Conservation (phyloP, 306 rosid genomes). For the Echinosophora koreensis region DNA sequence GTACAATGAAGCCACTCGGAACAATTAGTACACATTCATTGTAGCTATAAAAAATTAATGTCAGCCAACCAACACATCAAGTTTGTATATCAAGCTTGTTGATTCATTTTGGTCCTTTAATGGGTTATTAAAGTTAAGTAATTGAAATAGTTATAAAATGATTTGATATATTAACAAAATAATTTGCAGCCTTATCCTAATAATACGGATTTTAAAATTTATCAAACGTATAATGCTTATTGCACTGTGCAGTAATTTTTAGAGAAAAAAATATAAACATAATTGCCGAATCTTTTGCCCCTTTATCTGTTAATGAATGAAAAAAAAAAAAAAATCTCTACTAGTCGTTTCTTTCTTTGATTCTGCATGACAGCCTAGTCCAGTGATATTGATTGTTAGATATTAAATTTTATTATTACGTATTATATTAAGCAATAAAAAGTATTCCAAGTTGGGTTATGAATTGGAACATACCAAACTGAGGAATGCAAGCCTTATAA, state of each 20-base stretch:
- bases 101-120: not conserved
- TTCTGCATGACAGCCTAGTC: slow-evolving; percentile 46
- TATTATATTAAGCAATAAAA: slow-evolving; percentile 29
- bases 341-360: too few species aligned
- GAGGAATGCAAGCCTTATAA: slow-evolving; percentile 15
- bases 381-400: slow-evolving; percentile 22
- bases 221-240: not conserved
- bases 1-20: too few species aligned
- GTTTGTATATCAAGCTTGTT: not conserved
- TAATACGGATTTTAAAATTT: too few species aligned
- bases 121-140: not conserved
- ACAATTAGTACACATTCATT: not conserved
- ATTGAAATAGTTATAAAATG: not conserved
- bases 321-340: not conserved
- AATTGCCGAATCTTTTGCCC: too few species aligned
- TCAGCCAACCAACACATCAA: not conserved
- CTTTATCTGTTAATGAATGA: not conserved
- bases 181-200: not conserved
- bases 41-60: not conserved
- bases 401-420: too few species aligned
- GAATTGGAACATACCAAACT: slow-evolving; percentile 32
- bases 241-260: not conserved
- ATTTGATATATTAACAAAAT: not conserved
- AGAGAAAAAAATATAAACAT: too few species aligned
- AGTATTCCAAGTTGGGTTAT: slow-evolving; percentile 14